These are phyloP conservation scores for Picea glauca DNA, from an alignment of 75 land plant genomes.

Conservation along the genomic window DNA sequence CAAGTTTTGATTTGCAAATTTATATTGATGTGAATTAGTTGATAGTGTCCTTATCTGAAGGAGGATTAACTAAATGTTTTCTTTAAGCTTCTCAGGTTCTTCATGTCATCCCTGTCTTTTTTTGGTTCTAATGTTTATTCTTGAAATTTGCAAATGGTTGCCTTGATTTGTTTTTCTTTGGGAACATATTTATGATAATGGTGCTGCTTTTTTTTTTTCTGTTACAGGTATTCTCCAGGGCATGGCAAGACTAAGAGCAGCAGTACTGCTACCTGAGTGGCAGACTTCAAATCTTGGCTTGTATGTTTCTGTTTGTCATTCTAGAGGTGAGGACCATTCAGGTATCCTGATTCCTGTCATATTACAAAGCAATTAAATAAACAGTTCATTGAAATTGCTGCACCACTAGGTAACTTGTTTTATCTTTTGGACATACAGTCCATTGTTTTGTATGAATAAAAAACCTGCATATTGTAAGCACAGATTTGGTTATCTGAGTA, in stretches of 20 bases:
- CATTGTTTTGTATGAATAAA: not conserved
- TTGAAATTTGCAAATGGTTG: not conserved
- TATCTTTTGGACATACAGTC: not conserved
- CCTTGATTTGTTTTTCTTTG: not conserved
- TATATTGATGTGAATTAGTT: not conserved
- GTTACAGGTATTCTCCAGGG: slow-evolving; percentile 53
- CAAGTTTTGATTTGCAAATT: not conserved
- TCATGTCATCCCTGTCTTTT: not conserved
- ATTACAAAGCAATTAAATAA: not conserved
- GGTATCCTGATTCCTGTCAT: not conserved
- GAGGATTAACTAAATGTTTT: not conserved
- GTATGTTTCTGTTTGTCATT: slow-evolving; percentile 60
- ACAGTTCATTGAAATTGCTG: not conserved
- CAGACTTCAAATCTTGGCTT: slow-evolving; percentile 67
- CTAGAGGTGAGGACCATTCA: slow-evolving; percentile 40
- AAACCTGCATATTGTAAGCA: not conserved
- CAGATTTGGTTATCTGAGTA: not conserved
- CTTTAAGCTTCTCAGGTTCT: not conserved
- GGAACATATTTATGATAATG: not conserved
- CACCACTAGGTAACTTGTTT: not conserved
- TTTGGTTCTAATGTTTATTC: not conserved
- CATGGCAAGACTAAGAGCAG: slow-evolving; percentile 82
- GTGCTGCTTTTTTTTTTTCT: not conserved
- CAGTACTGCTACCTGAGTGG: slow-evolving; percentile 59
- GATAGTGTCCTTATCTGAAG: not conserved